Percentiles rank a stretch among this genome's conserved stretches.
Evolutionary conservation across 1,284 basidiomycete species (phyloP).

Genomic region (Bjerkandera adusta): DNA sequence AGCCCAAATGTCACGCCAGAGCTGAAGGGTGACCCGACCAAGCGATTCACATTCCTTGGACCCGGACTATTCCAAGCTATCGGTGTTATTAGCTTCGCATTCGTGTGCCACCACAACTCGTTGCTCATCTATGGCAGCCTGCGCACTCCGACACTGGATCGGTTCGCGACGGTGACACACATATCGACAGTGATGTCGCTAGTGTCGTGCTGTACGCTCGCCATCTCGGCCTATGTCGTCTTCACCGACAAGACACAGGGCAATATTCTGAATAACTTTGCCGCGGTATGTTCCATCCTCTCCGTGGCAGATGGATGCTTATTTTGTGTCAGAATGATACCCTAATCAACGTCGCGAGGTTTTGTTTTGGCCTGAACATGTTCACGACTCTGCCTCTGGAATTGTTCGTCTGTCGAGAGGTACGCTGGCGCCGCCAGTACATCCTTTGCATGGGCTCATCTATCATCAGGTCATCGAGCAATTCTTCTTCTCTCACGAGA

Average conservation of each 20-base stretch:
- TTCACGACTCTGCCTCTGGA: conserved; percentile 95
- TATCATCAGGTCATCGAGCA: conserved; percentile 80
- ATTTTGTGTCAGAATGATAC: conserved; percentile 58
- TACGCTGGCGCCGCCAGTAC: conserved; percentile 27
- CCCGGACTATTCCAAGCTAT: conserved; percentile 88
- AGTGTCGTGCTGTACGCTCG: conserved; percentile 79
- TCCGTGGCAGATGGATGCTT: conserved; percentile 3
- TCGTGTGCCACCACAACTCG: conserved; percentile 93
- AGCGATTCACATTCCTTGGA: conserved; percentile 71
- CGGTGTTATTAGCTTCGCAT: conserved; percentile 94
- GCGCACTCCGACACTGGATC: conserved; percentile 90
- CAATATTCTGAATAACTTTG: conserved; percentile 93
- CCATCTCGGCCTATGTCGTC: conserved; percentile 88
- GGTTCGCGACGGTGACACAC: conserved; percentile 93
- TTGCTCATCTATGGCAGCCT: conserved; percentile 94
- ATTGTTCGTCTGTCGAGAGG: conserved; percentile 93
- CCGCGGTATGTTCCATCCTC: conserved; percentile 44
- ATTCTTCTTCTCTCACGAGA: conserved; percentile 86
- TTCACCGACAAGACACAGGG: conserved; percentile 96
- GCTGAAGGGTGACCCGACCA: conserved; percentile 73
- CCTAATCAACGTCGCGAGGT: conserved; percentile 90
- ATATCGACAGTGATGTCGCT: conserved; percentile 84
- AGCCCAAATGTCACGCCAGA: conserved; percentile 80
- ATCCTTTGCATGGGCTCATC: conserved; percentile 15
- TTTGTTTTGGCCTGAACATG: conserved; percentile 98